Conservation (phyloP, 2,329 filamentous ascomycete species). For the Mycogone perniciosa region DNA sequence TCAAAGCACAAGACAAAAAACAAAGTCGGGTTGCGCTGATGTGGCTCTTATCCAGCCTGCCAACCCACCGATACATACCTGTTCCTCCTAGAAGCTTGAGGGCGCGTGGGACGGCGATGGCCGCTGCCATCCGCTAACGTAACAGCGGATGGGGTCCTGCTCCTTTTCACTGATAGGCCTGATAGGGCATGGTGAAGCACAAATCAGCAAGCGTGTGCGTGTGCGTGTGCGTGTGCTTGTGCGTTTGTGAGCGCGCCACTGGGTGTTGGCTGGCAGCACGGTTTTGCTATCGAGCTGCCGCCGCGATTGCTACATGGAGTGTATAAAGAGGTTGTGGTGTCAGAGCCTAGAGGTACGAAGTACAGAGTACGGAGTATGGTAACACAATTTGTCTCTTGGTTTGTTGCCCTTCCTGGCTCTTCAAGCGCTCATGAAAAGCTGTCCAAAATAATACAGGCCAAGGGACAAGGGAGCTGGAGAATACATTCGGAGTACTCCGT, state of each 20-base stretch:
- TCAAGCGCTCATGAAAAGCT: too few relatives aligned
- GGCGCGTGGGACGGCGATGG: slow-evolving; percentile 11
- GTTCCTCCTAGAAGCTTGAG: neutral
- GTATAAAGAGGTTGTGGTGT: too few relatives aligned
- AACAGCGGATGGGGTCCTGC: slow-evolving; percentile 3
- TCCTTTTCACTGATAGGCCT: slow-evolving; percentile 12
- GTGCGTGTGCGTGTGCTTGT: neutral
- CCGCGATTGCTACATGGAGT: too few relatives aligned
- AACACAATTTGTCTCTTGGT: too few relatives aligned
- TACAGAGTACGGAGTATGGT: too few relatives aligned
- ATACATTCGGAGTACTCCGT: too few relatives aligned
- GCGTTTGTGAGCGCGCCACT: neutral
- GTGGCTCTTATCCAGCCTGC: neutral
- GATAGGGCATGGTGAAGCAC: slow-evolving; percentile 9
- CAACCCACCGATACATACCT: slow-evolving; percentile 1
- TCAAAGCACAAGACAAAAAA: slow-evolving; percentile 6
- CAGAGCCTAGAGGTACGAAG: too few relatives aligned
- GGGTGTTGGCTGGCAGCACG: too few relatives aligned
- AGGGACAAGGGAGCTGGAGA: too few relatives aligned
- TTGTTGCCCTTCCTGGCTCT: too few relatives aligned
- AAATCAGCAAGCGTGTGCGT: slow-evolving; percentile 1
- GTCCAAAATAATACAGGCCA: too few relatives aligned
- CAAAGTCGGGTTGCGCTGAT: slow-evolving; percentile 4
- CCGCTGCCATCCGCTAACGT: slow-evolving; percentile 11
- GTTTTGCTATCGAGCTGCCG: too few relatives aligned